Conservation (phyloP, 2,329 filamentous ascomycete species). For the Macrophomina tecta region DNA sequence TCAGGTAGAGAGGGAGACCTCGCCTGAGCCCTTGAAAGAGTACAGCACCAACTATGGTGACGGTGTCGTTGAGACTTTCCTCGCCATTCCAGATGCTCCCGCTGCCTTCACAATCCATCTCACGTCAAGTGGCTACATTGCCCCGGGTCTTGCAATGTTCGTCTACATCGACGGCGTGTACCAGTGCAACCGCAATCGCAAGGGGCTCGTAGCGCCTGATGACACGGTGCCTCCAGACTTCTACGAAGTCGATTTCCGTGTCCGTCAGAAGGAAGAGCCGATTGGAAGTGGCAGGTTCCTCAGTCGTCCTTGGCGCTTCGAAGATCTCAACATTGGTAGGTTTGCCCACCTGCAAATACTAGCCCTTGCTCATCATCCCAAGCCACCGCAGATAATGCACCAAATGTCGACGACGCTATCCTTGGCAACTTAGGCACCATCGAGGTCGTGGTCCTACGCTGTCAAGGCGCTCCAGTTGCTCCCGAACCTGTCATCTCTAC, state of each 20-base stretch:
- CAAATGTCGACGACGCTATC: constrained; percentile 38
- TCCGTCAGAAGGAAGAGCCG: constrained; percentile 62
- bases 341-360: neutral
- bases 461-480: constrained; percentile 35
- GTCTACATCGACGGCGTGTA: constrained; percentile 65
- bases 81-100: constrained; percentile 55
- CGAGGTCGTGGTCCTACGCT: constrained; percentile 55
- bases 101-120: constrained; percentile 57
- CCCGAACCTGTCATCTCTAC: neutral
- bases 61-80: constrained; percentile 58
- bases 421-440: constrained; percentile 53
- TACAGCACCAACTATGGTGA: constrained; percentile 58
- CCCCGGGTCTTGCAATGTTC: constrained; percentile 59
- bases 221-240: constrained; percentile 30
- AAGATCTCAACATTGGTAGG: constrained; percentile 56
- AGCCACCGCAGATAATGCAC: constrained; percentile 43
- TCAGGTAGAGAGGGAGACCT: constrained; percentile 56
- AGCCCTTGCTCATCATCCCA: neutral
- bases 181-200: constrained; percentile 62
- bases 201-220: constrained; percentile 46
- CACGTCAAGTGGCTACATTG: constrained; percentile 57
- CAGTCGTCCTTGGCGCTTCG: constrained; percentile 61
- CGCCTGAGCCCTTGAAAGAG: constrained; percentile 54
- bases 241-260: constrained; percentile 54
- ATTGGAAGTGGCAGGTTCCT: constrained; percentile 54